Base-by-base conservation (phyloP, 2,329 filamentous ascomycete genomes). In the Alternaria tenuissima region DNA sequence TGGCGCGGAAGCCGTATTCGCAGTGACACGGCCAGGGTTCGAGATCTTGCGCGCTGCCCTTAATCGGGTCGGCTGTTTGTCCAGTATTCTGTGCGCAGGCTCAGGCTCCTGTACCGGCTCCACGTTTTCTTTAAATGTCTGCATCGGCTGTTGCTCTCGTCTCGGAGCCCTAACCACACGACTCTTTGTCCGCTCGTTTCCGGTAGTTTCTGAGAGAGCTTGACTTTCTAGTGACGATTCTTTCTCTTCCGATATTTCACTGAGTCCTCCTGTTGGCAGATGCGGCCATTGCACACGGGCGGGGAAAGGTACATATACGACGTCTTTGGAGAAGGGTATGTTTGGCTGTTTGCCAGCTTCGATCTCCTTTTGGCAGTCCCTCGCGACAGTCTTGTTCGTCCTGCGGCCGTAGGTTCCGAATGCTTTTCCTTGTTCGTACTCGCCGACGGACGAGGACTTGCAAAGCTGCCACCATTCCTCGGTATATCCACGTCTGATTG, bases 381-480 rank as follows among this genome's bases (percentile, higher is more conserved):
- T 76, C 18, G 83, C 82, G 6, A 85, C 81, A 32, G 82, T 83
- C 62, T 81, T 80, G 60, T 84, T 80, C 52, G 79, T 79, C 63
- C 80, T 79, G 48, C 81, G 81, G 22, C 81, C 81, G 53, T 81
- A 80, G 14, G 83, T 76, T 11, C 81, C 78, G 61, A 85, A 85
- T 8, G 73, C 70, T 48, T 81, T 81, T 43, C 81, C 82, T 28
- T 79, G 74, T 39, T 79, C 78, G 57, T 80, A 81, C 65, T 84
- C 81, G 32, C 83, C 83, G 16, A 85, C 83, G 14, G 82, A 81
- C 20, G 82, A 83, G 44, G 81, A 74, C 64, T 82, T 83, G 75
- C 83, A 84, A n/a, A 84, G 61, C 14, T 75, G 72, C 69, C 74
- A 83, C 83, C 83, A 85, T 11, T 81, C 81, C n/a, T 84, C 81